Conservation (phyloP, 2,329 filamentous ascomycete genomes). For the Cordyceps militaris region DNA sequence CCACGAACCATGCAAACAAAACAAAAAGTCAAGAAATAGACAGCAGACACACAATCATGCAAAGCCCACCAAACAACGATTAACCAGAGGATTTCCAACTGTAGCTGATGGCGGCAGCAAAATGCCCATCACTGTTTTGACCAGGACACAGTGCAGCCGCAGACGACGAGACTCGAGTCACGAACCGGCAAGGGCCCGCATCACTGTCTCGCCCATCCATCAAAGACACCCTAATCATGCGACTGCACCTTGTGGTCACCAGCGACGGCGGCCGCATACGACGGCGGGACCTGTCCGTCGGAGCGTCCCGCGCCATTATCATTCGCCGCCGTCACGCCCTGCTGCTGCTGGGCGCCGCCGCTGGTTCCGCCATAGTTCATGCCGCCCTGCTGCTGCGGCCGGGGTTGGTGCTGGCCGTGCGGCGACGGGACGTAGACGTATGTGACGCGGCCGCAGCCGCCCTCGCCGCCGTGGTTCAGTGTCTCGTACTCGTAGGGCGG, state of each 20-base stretch:
- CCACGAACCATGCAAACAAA: not conserved
- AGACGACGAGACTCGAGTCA: not conserved
- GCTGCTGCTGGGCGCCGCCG: conserved; percentile 21
- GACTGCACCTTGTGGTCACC: conserved; percentile 86
- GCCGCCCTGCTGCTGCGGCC: conserved; percentile 43
- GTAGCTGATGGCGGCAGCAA: too few relatives aligned
- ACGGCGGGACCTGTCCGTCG: conserved; percentile 54
- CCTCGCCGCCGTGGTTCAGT: conserved; percentile 49
- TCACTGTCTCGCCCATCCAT: conserved; percentile 21
- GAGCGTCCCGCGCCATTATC: conserved; percentile 30
- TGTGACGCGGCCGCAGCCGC: conserved; percentile 38
- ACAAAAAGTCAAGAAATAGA: not conserved
- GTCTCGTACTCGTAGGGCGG: conserved; percentile 61
- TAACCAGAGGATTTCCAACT: too few relatives aligned
- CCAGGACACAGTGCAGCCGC: not conserved
- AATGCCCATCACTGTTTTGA: not conserved
- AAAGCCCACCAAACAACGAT: too few relatives aligned
- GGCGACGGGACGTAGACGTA: conserved; percentile 68
- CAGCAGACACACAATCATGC: not conserved
- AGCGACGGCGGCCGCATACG: conserved; percentile 82
- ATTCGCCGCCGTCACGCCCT: conserved; percentile 28
- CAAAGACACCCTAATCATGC: conserved; percentile 16
- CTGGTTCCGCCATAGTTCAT: conserved; percentile 19
- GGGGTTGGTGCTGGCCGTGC: conserved; percentile 29
- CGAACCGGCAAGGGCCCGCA: not conserved